phyloP scores from a whole-genome alignment of 345 rosid genomes.

The Eucalyptus grandis region DNA sequence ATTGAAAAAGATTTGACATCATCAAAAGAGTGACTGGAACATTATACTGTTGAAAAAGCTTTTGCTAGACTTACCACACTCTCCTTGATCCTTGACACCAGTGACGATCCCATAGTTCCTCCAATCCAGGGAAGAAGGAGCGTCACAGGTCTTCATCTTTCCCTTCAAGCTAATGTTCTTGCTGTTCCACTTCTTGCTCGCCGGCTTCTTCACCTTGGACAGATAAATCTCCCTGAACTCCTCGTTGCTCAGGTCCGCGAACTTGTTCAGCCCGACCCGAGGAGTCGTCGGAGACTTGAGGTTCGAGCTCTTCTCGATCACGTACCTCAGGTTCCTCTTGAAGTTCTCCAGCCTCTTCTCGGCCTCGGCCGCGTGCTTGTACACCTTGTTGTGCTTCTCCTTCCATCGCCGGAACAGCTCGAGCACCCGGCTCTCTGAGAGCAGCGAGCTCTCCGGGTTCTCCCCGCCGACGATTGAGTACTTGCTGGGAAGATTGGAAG shows the following conservation, averaged over 20 bases:
- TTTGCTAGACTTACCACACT: slow-evolving; percentile 24
- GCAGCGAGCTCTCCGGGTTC: slow-evolving; percentile 3
- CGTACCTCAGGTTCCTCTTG: slow-evolving; percentile 33
- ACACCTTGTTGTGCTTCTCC: slow-evolving; percentile 37
- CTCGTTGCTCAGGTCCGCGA: slow-evolving; percentile 57
- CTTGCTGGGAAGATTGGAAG: slow-evolving; percentile 10
- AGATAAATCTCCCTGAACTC: slow-evolving; percentile 29
- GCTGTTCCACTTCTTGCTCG: background rate
- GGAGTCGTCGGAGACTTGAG: background rate
- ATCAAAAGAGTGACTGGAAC: background rate
- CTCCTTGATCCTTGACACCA: slow-evolving; percentile 42
- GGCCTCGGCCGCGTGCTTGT: slow-evolving; percentile 30
- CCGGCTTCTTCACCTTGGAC: slow-evolving; percentile 35
- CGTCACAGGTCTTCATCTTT: slow-evolving; percentile 21
- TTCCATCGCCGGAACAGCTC: slow-evolving; percentile 44
- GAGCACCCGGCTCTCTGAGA: slow-evolving; percentile 25
- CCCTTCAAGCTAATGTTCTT: background rate
- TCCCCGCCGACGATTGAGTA: slow-evolving; percentile 24
- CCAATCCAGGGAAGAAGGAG: slow-evolving; percentile 59
- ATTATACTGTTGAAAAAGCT: background rate
- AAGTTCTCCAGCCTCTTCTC: slow-evolving; percentile 29
- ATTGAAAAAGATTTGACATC: background rate
- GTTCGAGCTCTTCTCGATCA: slow-evolving; percentile 14
- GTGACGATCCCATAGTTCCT: slow-evolving; percentile 50
- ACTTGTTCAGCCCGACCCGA: slow-evolving; percentile 44